Percentiles rank a stretch among this genome's conserved stretches.
These are phyloP conservation scores for Pichia kudriavzevii DNA, from an alignment of 1,139 yeast species.

Conservation along the genomic window DNA sequence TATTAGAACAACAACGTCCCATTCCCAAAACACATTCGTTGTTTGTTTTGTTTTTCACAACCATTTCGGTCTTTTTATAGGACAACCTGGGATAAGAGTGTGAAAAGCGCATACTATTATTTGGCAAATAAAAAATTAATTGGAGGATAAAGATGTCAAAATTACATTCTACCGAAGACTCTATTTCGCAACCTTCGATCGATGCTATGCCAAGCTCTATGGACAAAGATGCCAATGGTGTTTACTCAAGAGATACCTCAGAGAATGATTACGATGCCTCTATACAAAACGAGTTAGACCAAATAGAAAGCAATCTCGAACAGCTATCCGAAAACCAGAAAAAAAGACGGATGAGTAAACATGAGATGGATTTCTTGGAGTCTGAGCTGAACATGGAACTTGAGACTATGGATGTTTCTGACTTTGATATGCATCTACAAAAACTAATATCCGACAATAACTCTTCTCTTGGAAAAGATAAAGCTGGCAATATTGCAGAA, in stretches of 20 bases:
- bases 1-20: too few relatives aligned
- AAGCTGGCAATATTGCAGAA: neutral
- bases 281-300: conserved; percentile 11
- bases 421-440: conserved; percentile 24
- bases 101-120: too few relatives aligned
- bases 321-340: conserved; percentile 9
- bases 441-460: conserved; percentile 21
- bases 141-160: too few relatives aligned
- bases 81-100: too few relatives aligned
- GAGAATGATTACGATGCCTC: neutral
- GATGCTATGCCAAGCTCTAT: too few relatives aligned
- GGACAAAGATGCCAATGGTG: too few relatives aligned
- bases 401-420: conserved; percentile 24
- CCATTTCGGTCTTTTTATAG: too few relatives aligned
- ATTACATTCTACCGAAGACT: too few relatives aligned
- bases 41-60: too few relatives aligned
- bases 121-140: too few relatives aligned
- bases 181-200: too few relatives aligned
- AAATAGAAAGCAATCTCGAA: conserved; percentile 11
- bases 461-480: neutral
- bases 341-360: conserved; percentile 11
- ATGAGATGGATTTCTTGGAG: conserved; percentile 21
- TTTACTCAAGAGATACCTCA: neutral
- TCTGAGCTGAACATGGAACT: conserved; percentile 21
- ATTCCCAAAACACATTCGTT: too few relatives aligned